These are phyloP conservation scores for Hippophae gyantsensis DNA, from an alignment of 306 rosid species.

Conservation along the genomic window DNA sequence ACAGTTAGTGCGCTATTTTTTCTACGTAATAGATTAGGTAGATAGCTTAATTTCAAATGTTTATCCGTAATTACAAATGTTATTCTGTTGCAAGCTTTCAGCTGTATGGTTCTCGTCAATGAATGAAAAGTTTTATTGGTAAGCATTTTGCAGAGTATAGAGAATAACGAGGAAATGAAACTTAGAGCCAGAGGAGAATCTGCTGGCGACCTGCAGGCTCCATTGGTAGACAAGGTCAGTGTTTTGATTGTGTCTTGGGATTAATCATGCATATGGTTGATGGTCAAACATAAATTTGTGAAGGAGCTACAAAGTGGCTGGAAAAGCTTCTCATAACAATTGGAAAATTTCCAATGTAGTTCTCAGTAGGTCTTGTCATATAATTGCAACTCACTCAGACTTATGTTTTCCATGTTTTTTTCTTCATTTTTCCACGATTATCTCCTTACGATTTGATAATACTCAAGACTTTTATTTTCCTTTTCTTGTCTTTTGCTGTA, in stretches of 20 bases:
- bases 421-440: no score
- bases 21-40: background rate
- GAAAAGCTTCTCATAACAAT: background rate
- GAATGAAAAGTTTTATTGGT: slow-evolving; percentile 13
- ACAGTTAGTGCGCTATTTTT: background rate
- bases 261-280: background rate
- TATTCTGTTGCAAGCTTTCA: slow-evolving; percentile 4
- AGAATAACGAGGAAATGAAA: slow-evolving; percentile 71
- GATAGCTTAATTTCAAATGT: background rate
- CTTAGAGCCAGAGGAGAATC: slow-evolving; percentile 66
- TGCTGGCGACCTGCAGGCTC: slow-evolving; percentile 41
- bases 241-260: slow-evolving; percentile 2
- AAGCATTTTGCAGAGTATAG: slow-evolving; percentile 42
- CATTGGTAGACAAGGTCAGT: slow-evolving; percentile 62
- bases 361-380: no score
- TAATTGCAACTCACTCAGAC: no score
- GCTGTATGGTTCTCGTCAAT: slow-evolving; percentile 12
- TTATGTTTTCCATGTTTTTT: no score
- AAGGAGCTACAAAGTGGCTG: background rate
- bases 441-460: no score
- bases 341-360: no score
- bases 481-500: no score
- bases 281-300: background rate
- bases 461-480: no score
- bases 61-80: background rate